Percentiles rank a stretch among this genome's conserved stretches.
These are phyloP conservation scores for Trichoderma sp. DNA, from an alignment of 2,329 filamentous ascomycete genomes.

Conservation along the genomic window DNA sequence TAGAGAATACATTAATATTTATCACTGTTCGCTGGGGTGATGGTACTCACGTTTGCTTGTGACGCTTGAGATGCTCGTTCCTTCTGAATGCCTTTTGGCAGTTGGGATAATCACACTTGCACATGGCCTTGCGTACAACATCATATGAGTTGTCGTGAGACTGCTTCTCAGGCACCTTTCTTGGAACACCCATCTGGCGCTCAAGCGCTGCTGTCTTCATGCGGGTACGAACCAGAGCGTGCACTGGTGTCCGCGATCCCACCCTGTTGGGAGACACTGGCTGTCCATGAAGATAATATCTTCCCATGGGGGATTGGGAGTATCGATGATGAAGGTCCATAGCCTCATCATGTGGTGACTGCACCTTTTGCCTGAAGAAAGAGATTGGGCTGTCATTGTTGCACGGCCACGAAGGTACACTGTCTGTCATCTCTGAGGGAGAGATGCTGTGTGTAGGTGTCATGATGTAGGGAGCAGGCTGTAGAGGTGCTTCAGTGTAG, in stretches of 20 bases:
- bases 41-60: conserved; percentile 48
- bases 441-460: conserved; percentile 40
- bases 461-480: conserved; percentile 38
- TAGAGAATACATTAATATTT: conserved; percentile 13
- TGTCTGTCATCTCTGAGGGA: conserved; percentile 39
- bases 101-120: conserved; percentile 45
- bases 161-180: conserved; percentile 31
- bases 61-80: conserved; percentile 55
- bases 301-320: conserved; percentile 34
- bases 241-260: conserved; percentile 36
- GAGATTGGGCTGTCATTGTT: conserved; percentile 42
- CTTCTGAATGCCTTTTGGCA: conserved; percentile 51
- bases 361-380: conserved; percentile 37
- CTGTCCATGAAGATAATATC: conserved; percentile 33
- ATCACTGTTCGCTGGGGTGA: background rate
- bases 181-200: conserved; percentile 36
- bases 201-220: conserved; percentile 46
- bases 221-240: conserved; percentile 42
- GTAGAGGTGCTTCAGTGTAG: conserved; percentile 34
- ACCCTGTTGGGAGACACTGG: conserved; percentile 33
- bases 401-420: conserved; percentile 39
- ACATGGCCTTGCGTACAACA: conserved; percentile 41
- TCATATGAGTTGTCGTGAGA: conserved; percentile 33
- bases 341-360: conserved; percentile 29
- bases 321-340: conserved; percentile 39